These are phyloP conservation scores for Polyporus arcularius DNA, from an alignment of 768 basidiomycete genomes.

Conservation along the genomic window DNA sequence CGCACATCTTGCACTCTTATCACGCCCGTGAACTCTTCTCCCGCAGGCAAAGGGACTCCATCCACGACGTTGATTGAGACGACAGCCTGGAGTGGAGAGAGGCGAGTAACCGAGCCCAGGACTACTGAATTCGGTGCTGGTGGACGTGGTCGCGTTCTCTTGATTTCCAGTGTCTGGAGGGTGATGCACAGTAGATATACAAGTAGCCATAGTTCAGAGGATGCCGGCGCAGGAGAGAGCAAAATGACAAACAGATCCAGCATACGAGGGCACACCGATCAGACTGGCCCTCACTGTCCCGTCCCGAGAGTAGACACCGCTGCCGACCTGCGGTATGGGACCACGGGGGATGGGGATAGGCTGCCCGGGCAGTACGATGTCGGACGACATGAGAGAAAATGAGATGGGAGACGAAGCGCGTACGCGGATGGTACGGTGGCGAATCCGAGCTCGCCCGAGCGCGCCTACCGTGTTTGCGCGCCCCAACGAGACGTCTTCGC, in stretches of 20 bases:
- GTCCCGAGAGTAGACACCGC: slow-evolving; percentile 67
- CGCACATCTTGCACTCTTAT: slow-evolving; percentile 88
- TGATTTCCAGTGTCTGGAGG: slow-evolving; percentile 58
- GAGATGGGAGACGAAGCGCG: neutral
- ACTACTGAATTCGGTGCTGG: slow-evolving; percentile 76
- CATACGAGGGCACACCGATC: slow-evolving; percentile 59
- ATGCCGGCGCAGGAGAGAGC: slow-evolving; percentile 25
- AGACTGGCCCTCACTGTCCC: slow-evolving; percentile 69
- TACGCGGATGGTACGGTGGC: neutral
- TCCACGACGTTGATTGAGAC: slow-evolving; percentile 87
- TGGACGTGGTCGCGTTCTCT: slow-evolving; percentile 66
- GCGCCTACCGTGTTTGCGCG: slow-evolving; percentile 9
- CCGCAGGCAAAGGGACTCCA: slow-evolving; percentile 74
- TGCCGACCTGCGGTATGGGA: slow-evolving; percentile 58
- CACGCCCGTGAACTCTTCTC: slow-evolving; percentile 89
- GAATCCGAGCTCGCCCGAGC: slow-evolving; percentile 22
- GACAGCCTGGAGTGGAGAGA: slow-evolving; percentile 82
- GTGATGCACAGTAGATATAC: neutral
- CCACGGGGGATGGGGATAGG: slow-evolving; percentile 60
- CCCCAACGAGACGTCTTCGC: slow-evolving; percentile 20
- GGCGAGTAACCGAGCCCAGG: slow-evolving; percentile 78
- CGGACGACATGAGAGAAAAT: slow-evolving; percentile 22
- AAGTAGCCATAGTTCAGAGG: slow-evolving; percentile 20
- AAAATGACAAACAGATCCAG: slow-evolving; percentile 66
- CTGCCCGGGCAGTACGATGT: slow-evolving; percentile 73